phyloP scores from a whole-genome alignment of 2,329 filamentous ascomycete genomes.

The Metarhizium anisopliae region DNA sequence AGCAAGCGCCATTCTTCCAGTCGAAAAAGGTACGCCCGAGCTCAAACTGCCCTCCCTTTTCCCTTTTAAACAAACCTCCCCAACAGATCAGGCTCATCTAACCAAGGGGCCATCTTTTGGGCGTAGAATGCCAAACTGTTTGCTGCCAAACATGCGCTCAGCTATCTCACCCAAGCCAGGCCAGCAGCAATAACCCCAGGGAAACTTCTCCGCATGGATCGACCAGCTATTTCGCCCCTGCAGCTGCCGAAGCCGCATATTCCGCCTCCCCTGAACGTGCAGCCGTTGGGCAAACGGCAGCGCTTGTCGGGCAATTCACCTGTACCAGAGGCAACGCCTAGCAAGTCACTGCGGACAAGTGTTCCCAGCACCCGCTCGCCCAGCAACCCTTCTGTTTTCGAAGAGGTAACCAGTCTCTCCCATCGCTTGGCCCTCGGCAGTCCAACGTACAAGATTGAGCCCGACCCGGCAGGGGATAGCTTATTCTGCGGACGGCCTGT shows the following conservation, averaged over 20 bases:
- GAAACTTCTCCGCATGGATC: too few relatives aligned
- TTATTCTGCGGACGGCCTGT: constrained; percentile 28
- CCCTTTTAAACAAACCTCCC: too few relatives aligned
- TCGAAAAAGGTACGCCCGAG: constrained; percentile 33
- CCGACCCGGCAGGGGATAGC: constrained; percentile 9
- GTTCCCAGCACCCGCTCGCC: background rate
- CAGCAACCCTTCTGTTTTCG: constrained; percentile 8
- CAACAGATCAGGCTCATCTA: too few relatives aligned
- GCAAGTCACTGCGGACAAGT: background rate
- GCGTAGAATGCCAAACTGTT: constrained; percentile 39
- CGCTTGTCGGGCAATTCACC: background rate
- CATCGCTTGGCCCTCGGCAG: constrained; percentile 19
- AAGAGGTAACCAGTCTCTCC: constrained; percentile 25
- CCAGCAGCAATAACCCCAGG: background rate
- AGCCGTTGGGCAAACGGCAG: background rate
- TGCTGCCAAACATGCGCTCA: constrained; percentile 38
- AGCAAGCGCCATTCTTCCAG: constrained; percentile 26
- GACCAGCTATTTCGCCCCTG: background rate
- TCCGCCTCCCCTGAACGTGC: background rate
- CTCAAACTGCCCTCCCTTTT: too few relatives aligned
- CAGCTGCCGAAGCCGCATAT: background rate
- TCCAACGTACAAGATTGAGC: constrained; percentile 25
- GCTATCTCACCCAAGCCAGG: constrained; percentile 23
- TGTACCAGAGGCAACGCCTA: background rate
- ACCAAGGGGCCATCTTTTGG: too few relatives aligned